These are phyloP conservation scores for Phytophthora sansomeana DNA, from an alignment of 352 stramenopile species.

Conservation along the genomic window DNA sequence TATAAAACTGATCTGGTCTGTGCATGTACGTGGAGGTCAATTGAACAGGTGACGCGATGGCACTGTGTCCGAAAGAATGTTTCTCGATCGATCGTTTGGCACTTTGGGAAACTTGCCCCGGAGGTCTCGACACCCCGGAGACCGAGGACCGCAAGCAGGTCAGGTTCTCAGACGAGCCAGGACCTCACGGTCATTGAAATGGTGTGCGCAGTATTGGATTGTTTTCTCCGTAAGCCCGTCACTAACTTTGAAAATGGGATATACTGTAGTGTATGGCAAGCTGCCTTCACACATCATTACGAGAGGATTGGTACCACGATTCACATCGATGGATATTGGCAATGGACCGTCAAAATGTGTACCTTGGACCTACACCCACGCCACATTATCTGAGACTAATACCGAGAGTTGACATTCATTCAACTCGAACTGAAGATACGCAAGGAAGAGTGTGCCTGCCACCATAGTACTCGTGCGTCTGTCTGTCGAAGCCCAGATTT, in stretches of 20 bases:
- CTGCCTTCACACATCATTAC: constrained; percentile 21
- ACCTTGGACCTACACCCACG: constrained; percentile 18
- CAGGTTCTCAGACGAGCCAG: too few relatives aligned
- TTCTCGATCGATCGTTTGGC: too few relatives aligned
- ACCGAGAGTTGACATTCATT: background rate
- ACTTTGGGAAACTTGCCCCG: too few relatives aligned
- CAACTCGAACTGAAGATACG: background rate
- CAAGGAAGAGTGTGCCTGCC: background rate
- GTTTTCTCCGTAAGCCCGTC: background rate
- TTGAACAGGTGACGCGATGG: too few relatives aligned
- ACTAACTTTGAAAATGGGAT: background rate
- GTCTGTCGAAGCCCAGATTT: background rate
- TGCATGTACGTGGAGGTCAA: too few relatives aligned
- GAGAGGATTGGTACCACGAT: constrained; percentile 21
- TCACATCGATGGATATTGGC: constrained; percentile 18
- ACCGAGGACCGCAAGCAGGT: too few relatives aligned
- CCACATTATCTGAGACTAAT: constrained; percentile 1
- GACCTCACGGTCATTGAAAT: too few relatives aligned
- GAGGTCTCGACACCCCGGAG: too few relatives aligned
- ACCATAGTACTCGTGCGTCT: background rate
- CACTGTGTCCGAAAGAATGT: too few relatives aligned
- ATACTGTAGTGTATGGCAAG: too few relatives aligned
- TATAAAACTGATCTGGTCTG: too few relatives aligned
- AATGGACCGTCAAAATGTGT: background rate
- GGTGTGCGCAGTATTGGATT: too few relatives aligned